Percentiles rank a stretch among this genome's conserved stretches.
phyloP scores from a whole-genome alignment of 164 flowering plant species.

The Platanus orientalis region DNA sequence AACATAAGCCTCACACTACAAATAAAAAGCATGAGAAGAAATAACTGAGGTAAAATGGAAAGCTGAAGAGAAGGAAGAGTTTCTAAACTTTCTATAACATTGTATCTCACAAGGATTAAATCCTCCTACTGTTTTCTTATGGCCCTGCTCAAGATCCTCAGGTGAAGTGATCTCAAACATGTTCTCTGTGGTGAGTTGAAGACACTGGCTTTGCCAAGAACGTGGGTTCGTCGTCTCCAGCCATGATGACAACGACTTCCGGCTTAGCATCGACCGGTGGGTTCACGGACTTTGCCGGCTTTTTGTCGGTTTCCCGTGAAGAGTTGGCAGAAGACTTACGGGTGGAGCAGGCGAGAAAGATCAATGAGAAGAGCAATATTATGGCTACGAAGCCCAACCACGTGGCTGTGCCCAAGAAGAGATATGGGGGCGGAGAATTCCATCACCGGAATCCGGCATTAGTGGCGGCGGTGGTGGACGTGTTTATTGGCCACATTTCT shows the following conservation, averaged over 20 bases:
- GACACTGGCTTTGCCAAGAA: constrained; percentile 43
- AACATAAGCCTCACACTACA: no score
- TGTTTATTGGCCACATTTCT: constrained; percentile 11
- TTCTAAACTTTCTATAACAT: no score
- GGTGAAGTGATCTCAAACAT: background rate
- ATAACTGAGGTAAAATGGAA: no score
- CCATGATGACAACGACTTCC: constrained; percentile 53
- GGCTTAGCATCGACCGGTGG: constrained; percentile 21
- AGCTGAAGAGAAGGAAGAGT: background rate
- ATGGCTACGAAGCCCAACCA: constrained; percentile 37
- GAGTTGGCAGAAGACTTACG: constrained; percentile 10
- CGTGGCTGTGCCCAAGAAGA: constrained; percentile 36
- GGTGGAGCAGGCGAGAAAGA: constrained; percentile 42
- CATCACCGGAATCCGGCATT: constrained; percentile 18
- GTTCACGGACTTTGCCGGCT: constrained; percentile 2
- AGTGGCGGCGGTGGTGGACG: background rate
- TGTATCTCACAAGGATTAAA: no score
- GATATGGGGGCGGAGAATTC: constrained; percentile 45
- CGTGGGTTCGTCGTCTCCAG: constrained; percentile 44
- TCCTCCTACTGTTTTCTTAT: no score
- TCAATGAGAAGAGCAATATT: constrained; percentile 35
- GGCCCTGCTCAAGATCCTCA: background rate
- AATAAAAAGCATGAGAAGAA: no score
- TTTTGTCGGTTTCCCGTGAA: constrained; percentile 5
- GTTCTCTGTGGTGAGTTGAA: constrained; percentile 8